Percentiles rank a stretch among this genome's conserved stretches.
Conservation (phyloP, 495 filamentous ascomycete genomes). For the Aspergillus indologenus region DNA sequence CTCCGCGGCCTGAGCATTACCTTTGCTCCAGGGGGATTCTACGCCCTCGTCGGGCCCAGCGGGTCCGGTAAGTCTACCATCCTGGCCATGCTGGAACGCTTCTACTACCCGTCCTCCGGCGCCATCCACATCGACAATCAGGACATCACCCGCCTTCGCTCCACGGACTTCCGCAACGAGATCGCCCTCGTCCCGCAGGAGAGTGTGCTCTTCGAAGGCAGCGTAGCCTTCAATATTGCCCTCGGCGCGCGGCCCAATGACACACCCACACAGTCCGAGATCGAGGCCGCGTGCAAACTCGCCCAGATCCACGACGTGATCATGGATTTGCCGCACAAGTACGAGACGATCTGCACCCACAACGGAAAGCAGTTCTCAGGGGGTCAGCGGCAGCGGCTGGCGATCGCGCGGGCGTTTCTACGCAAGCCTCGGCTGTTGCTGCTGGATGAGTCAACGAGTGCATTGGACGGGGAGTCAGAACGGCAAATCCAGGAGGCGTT, state of each 20-base stretch:
- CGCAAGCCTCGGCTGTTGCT: conserved; percentile 67
- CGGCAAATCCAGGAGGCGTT: conserved; percentile 67
- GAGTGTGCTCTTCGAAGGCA: conserved; percentile 52
- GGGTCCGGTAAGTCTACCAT: conserved; percentile 62
- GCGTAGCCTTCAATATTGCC: conserved; percentile 51
- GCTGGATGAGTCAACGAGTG: conserved; percentile 75
- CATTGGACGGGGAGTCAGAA: conserved; percentile 73
- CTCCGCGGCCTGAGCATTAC: conserved; percentile 51
- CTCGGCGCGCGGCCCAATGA: conserved; percentile 44
- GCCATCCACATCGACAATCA: conserved; percentile 40
- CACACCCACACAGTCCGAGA: conserved; percentile 47
- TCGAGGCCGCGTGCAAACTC: conserved; percentile 54
- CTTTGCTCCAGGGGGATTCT: conserved; percentile 55
- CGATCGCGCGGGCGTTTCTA: conserved; percentile 73
- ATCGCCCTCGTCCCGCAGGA: conserved; percentile 57
- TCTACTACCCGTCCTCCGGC: conserved; percentile 46
- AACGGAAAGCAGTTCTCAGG: conserved; percentile 65
- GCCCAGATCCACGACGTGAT: conserved; percentile 61
- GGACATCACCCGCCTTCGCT: conserved; percentile 34
- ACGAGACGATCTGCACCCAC: conserved; percentile 61
- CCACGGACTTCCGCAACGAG: conserved; percentile 42
- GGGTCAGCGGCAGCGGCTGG: conserved; percentile 73
- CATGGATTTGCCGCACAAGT: conserved; percentile 53
- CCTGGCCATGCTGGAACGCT: conserved; percentile 55
- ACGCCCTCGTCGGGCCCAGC: conserved; percentile 56